Evolutionary conservation across 2,329 filamentous ascomycete genomes (phyloP).

Genomic region (Cladophialophora psammophila): DNA sequence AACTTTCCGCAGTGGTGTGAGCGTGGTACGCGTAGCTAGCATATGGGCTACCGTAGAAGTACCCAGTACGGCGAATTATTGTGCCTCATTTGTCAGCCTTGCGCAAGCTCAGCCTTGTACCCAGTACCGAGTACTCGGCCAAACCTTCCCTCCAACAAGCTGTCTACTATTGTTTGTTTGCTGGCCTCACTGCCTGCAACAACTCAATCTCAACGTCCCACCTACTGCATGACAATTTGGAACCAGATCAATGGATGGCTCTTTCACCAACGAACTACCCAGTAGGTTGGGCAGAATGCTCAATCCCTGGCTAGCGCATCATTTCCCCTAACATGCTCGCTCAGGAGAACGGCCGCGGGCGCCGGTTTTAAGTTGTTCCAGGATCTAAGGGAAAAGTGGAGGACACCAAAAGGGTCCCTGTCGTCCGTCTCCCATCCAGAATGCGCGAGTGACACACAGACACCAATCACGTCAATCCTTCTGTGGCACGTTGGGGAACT

Average conservation of each 20-base stretch:
- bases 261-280: background rate
- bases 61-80: background rate
- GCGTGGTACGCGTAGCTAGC: background rate
- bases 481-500: conserved; percentile 16
- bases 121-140: background rate
- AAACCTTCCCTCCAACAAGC: background rate
- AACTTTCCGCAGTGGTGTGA: background rate
- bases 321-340: background rate
- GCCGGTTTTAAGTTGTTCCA: conserved; percentile 5
- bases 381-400: background rate
- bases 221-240: background rate
- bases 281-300: background rate
- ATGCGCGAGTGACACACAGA: background rate
- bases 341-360: background rate
- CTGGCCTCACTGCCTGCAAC: background rate
- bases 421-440: background rate
- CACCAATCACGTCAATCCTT: conserved; percentile 13
- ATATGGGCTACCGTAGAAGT: background rate
- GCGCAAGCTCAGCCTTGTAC: background rate
- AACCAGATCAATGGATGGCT: background rate
- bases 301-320: background rate
- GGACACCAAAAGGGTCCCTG: background rate
- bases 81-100: background rate
- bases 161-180: background rate
- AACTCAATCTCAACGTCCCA: conserved; percentile 7